phyloP scores from a whole-genome alignment of 2,329 filamentous ascomycete genomes.

The Sarocladiaceae sp. region DNA sequence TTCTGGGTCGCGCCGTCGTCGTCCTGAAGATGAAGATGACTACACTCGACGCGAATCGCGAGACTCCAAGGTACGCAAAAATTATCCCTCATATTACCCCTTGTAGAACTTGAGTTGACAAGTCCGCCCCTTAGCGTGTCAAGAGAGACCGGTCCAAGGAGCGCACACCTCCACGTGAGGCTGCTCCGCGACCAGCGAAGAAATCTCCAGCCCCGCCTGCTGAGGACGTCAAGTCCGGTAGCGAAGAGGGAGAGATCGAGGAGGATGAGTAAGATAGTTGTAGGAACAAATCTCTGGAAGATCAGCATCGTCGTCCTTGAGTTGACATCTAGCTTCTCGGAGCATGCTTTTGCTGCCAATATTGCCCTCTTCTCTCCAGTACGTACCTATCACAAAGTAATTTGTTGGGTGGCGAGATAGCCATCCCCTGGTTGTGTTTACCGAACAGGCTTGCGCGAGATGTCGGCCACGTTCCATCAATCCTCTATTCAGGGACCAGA shows the following conservation, averaged over 20 bases:
- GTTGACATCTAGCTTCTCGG: no score
- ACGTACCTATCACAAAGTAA: no score
- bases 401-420: no score
- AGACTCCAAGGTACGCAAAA: slow-evolving; percentile 54
- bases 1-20: slow-evolving; percentile 62
- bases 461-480: no score
- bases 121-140: slow-evolving; percentile 40
- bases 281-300: background rate
- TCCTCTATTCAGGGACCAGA: no score
- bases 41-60: slow-evolving; percentile 58
- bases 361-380: no score
- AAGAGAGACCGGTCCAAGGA: slow-evolving; percentile 54
- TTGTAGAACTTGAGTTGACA: slow-evolving; percentile 19
- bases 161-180: slow-evolving; percentile 53
- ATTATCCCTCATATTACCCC: background rate
- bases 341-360: no score
- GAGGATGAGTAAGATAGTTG: slow-evolving; percentile 44
- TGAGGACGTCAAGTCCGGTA: slow-evolving; percentile 60
- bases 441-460: no score
- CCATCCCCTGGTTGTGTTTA: no score
- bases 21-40: slow-evolving; percentile 72
- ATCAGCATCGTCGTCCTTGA: no score
- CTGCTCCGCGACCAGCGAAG: slow-evolving; percentile 39
- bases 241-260: slow-evolving; percentile 97
- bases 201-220: slow-evolving; percentile 41